These are phyloP conservation scores for Boletus sp. DNA, from an alignment of 768 basidiomycete species.

Conservation along the genomic window DNA sequence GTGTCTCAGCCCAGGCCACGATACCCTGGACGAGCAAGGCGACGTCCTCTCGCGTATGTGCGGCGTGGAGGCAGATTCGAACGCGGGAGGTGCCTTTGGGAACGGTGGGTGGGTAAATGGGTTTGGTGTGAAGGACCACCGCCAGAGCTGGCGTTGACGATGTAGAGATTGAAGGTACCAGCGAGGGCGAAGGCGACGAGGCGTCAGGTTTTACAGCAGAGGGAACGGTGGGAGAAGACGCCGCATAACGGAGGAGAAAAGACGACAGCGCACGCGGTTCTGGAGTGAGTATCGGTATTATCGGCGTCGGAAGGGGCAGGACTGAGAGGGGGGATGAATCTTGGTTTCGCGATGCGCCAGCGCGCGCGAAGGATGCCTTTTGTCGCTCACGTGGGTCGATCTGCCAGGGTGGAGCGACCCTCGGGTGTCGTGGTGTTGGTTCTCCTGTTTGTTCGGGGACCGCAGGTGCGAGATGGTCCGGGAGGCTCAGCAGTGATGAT, in stretches of 20 bases:
- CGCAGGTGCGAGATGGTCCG: constrained; percentile 16
- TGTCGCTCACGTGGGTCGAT: neutral
- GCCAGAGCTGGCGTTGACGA: constrained; percentile 4
- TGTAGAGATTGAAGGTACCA: neutral
- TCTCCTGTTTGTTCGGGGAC: neutral
- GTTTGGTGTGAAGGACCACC: constrained; percentile 61
- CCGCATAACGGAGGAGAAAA: constrained; percentile 42
- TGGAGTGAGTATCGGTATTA: constrained; percentile 80
- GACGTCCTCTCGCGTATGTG: constrained; percentile 65
- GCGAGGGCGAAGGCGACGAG: neutral
- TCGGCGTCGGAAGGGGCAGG: constrained; percentile 53
- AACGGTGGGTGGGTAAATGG: constrained; percentile 87
- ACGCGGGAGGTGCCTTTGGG: constrained; percentile 84
- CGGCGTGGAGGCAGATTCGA: constrained; percentile 84
- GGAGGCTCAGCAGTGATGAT: constrained; percentile 25
- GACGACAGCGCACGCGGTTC: constrained; percentile 74
- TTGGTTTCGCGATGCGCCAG: neutral
- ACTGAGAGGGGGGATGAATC: neutral
- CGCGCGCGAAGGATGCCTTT: neutral
- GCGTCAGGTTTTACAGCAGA: neutral
- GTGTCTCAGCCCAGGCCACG: constrained; percentile 35
- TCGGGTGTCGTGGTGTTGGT: neutral
- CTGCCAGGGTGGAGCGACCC: constrained; percentile 3
- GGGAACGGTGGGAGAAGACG: neutral
- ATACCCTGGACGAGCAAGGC: constrained; percentile 53